A percentile compares a stretch with the other conserved stretches of the same genome.
phyloP scores from a whole-genome alignment of 2,329 filamentous ascomycete genomes.

The Alternaria brassicae region DNA sequence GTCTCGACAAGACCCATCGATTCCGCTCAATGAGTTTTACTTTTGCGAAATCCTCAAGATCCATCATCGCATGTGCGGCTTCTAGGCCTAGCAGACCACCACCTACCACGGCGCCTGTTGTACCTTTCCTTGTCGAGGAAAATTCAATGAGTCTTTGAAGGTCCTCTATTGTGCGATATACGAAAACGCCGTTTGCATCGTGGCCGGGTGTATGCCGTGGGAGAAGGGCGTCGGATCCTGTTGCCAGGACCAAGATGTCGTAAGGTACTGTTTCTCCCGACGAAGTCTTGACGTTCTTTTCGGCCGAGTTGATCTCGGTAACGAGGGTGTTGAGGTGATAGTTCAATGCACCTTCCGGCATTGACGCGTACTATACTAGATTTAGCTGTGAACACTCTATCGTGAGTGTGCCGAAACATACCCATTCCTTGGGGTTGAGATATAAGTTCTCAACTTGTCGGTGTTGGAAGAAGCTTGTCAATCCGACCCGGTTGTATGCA shows the following conservation, averaged over 20 bases:
- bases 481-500: slow-evolving; percentile 88
- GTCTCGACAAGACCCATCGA: slow-evolving; percentile 80
- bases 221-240: slow-evolving; percentile 83
- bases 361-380: slow-evolving; percentile 65
- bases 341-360: slow-evolving; percentile 71
- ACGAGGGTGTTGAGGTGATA: slow-evolving; percentile 80
- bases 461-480: slow-evolving; percentile 89
- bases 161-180: slow-evolving; percentile 87
- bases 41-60: slow-evolving; percentile 74
- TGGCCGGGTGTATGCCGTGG: slow-evolving; percentile 76
- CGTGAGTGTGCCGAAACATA: slow-evolving; percentile 41
- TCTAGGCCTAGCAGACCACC: slow-evolving; percentile 86
- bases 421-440: slow-evolving; percentile 84
- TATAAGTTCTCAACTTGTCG: slow-evolving; percentile 86
- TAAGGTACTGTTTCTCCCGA: slow-evolving; percentile 75
- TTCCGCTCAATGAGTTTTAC: slow-evolving; percentile 85
- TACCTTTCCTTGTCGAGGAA: slow-evolving; percentile 69
- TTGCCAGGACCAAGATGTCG: slow-evolving; percentile 83
- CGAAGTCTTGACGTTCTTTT: slow-evolving; percentile 73
- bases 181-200: slow-evolving; percentile 83
- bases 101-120: slow-evolving; percentile 78
- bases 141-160: slow-evolving; percentile 78
- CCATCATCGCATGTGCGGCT: slow-evolving; percentile 91
- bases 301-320: slow-evolving; percentile 67
- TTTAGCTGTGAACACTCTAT: slow-evolving; percentile 1